phyloP scores from a whole-genome alignment of 2,329 filamentous ascomycete genomes.

The Penicillium sp. region DNA sequence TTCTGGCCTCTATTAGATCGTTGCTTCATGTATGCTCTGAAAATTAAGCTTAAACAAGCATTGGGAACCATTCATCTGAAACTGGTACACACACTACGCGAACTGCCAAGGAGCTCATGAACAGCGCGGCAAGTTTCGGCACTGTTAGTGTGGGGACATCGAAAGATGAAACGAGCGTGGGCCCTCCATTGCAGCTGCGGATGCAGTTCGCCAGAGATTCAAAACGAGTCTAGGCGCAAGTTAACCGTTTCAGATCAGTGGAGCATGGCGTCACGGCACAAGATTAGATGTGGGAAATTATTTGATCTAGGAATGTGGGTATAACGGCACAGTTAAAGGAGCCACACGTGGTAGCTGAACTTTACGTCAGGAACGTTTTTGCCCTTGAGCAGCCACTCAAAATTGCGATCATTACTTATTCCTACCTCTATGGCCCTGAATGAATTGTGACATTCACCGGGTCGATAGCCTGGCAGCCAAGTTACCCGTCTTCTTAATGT shows the following conservation, averaged over 20 bases:
- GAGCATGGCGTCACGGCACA: neutral
- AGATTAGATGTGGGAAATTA: neutral
- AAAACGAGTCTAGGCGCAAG: neutral
- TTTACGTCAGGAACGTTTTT: neutral
- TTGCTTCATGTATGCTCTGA: too few relatives aligned
- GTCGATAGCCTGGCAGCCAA: neutral
- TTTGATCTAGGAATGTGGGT: neutral
- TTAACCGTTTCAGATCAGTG: neutral
- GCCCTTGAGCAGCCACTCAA: neutral
- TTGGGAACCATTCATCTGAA: neutral
- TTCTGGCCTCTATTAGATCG: too few relatives aligned
- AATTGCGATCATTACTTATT: slow-evolving; percentile 2
- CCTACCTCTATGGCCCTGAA: neutral
- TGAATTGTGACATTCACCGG: neutral
- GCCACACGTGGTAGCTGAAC: neutral
- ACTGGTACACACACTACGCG: neutral
- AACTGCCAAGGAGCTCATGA: neutral
- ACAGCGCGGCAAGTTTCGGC: neutral
- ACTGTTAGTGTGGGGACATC: neutral
- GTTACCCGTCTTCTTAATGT: neutral
- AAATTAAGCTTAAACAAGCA: neutral
- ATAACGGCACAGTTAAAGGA: neutral
- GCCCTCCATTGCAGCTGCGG: slow-evolving; percentile 1
- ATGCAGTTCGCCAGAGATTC: neutral
- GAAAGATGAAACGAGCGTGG: slow-evolving; percentile 1